Conservation (phyloP, 257 asterid species). For the Plantago ovata region DNA sequence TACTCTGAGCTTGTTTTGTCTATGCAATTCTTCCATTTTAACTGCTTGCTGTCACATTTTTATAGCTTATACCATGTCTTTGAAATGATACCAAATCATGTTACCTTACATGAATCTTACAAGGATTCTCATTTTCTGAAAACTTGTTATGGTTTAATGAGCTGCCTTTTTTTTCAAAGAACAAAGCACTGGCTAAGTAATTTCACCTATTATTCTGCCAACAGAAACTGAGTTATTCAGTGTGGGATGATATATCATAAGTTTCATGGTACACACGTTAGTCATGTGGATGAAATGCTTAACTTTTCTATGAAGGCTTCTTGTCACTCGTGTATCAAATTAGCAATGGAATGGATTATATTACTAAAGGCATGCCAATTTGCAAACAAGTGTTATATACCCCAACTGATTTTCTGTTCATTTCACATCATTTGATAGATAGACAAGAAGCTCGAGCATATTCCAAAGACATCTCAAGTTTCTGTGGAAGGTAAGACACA, state of each 20-base stretch:
- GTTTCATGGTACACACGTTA: too few species aligned
- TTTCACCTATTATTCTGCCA: too few species aligned
- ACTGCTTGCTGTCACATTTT: slow-evolving; percentile 9
- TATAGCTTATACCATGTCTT: not conserved
- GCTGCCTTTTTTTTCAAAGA: too few species aligned
- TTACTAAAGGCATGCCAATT: slow-evolving; percentile 30
- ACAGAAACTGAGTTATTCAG: too few species aligned
- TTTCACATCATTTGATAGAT: slow-evolving; percentile 31
- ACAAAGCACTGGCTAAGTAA: too few species aligned
- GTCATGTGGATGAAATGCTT: not conserved
- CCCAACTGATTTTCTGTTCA: slow-evolving; percentile 11
- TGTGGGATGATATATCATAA: too few species aligned
- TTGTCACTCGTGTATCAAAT: too few species aligned
- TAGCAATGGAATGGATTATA: too few species aligned
- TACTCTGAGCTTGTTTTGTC: not conserved
- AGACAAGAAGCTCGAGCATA: slow-evolving; percentile 86
- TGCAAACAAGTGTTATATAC: slow-evolving; percentile 26
- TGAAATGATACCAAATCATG: too few species aligned
- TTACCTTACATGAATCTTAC: too few species aligned
- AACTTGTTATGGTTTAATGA: too few species aligned
- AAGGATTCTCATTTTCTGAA: too few species aligned
- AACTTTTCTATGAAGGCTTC: slow-evolving; percentile 15
- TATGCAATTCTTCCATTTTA: not conserved
- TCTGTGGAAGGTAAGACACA: slow-evolving; percentile 80
- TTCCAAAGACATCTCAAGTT: slow-evolving; percentile 75